Base-by-base conservation (phyloP, 2,329 filamentous ascomycete species). In the Cryoendolithus antarcticus region DNA sequence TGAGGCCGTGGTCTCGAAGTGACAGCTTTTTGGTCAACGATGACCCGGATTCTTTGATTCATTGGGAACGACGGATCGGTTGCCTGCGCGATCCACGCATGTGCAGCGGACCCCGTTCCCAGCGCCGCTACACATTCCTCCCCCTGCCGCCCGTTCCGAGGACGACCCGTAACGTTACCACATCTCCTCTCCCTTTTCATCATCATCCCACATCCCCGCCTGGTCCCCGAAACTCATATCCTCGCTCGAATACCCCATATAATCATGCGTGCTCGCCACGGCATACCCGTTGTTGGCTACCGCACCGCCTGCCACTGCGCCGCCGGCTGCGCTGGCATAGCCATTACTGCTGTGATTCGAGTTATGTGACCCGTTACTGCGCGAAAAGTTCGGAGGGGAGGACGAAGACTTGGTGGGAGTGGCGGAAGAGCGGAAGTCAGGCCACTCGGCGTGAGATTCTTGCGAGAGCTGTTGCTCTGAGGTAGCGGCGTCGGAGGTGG, bases 181-280 rank as follows among this genome's bases (percentile, higher is more conserved):
- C 15, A 19, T 19, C 15, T 19, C 15, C 15, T 53, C 54, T 30
- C 45, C 45, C 24, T 45, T 41, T 36, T 54, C 44, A 13, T 52
- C 54, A 30, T 57, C 56, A 29, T 57, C 54, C 56, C 55, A 57
- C 35, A 55, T 33, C 8, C 38, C 46, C 34, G 30, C 35, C 21
- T 48, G 34, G 30, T 51, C 46, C 4, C 51, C 50, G 41, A 53
- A 52, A 5, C 44, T 41, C 40, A 47, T 45, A 38, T 49, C 41
- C 33, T 52, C 48, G 35, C 54, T 52, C 9, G 49, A 46, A 39
- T 58, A 55, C 10, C 56, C 57, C 36, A 60, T 39, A 45, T 60
- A 60, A 32, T 59, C 55, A 37, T 57, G 49, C 33, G 51, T 51
- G 38, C 44, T 51, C 11, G 54, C 50, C 12, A 59, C 56, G 39